Evolutionary conservation across 2,329 filamentous ascomycete genomes (phyloP).

Genomic region (Aureobasidium sp.): DNA sequence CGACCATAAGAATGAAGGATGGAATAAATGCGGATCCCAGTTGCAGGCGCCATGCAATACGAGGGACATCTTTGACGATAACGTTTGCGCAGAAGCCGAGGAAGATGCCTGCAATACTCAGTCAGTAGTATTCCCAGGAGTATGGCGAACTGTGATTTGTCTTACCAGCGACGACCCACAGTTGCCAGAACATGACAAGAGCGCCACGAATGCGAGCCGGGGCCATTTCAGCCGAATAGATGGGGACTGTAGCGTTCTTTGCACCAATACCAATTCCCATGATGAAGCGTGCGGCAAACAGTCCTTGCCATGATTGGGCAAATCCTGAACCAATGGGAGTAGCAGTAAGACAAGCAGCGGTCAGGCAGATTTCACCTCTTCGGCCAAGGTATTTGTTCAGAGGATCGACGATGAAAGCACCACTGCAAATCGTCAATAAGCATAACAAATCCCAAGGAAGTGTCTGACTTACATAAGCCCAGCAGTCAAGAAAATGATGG

Average conservation of each 20-base stretch:
- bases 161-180: constrained; percentile 43
- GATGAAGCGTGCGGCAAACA: constrained; percentile 59
- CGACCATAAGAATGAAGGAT: constrained; percentile 29
- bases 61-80: constrained; percentile 53
- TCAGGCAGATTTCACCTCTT: constrained; percentile 33
- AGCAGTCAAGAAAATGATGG: constrained; percentile 46
- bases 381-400: constrained; percentile 28
- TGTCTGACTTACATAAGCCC: constrained; percentile 25
- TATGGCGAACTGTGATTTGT: neutral
- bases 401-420: constrained; percentile 28
- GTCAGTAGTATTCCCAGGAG: neutral
- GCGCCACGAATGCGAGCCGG: constrained; percentile 49
- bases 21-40: constrained; percentile 56
- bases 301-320: constrained; percentile 53
- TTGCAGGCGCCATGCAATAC: constrained; percentile 61
- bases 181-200: constrained; percentile 77
- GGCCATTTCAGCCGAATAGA: constrained; percentile 40
- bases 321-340: constrained; percentile 62
- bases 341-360: constrained; percentile 50
- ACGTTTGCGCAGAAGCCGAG: constrained; percentile 60
- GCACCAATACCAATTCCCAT: constrained; percentile 54
- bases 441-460: neutral
- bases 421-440: constrained; percentile 18
- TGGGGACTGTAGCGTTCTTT: constrained; percentile 44
- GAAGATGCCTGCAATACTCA: constrained; percentile 43